These are phyloP conservation scores for Stenogyne calaminthoides DNA, from an alignment of 305 asterid genomes.

Conservation along the genomic window DNA sequence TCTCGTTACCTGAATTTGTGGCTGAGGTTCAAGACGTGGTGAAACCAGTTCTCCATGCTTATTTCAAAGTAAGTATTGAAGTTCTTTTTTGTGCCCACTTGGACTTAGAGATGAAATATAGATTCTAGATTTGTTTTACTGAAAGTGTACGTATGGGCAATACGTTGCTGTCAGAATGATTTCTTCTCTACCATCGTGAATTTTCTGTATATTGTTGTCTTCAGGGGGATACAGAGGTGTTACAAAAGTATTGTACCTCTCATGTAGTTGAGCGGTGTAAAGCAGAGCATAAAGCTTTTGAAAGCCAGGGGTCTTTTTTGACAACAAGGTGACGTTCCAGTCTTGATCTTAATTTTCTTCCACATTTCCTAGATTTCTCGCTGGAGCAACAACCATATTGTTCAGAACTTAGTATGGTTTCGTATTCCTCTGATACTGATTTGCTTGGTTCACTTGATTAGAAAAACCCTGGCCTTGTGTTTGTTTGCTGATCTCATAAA, in stretches of 20 bases:
- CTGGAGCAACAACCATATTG: not conserved
- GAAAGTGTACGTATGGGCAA: not conserved
- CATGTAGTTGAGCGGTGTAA: slow-evolving; percentile 84
- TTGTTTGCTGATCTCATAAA: slow-evolving; percentile 5
- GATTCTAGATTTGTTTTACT: not conserved
- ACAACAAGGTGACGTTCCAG: slow-evolving; percentile 67
- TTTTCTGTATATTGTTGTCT: slow-evolving; percentile 22
- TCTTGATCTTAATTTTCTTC: not conserved
- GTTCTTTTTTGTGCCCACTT: not conserved
- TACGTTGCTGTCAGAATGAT: not conserved
- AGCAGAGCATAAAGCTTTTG: slow-evolving; percentile 83
- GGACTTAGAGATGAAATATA: not conserved
- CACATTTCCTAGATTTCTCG: not conserved
- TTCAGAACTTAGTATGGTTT: not conserved
- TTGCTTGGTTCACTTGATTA: not conserved
- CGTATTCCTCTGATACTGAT: not conserved
- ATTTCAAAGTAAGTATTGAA: slow-evolving; percentile 67
- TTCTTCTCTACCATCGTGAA: slow-evolving; percentile 7
- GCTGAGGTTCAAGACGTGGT: slow-evolving; percentile 93
- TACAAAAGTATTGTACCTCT: slow-evolving; percentile 75
- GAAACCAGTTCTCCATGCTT: slow-evolving; percentile 87
- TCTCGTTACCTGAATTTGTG: slow-evolving; percentile 93
- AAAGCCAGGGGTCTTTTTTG: slow-evolving; percentile 70
- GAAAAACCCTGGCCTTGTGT: not conserved
- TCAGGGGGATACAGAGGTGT: slow-evolving; percentile 70